Evolutionary conservation across 176 grass and related monocot genomes (phyloP).

Genomic region (Zizania latifolia): DNA sequence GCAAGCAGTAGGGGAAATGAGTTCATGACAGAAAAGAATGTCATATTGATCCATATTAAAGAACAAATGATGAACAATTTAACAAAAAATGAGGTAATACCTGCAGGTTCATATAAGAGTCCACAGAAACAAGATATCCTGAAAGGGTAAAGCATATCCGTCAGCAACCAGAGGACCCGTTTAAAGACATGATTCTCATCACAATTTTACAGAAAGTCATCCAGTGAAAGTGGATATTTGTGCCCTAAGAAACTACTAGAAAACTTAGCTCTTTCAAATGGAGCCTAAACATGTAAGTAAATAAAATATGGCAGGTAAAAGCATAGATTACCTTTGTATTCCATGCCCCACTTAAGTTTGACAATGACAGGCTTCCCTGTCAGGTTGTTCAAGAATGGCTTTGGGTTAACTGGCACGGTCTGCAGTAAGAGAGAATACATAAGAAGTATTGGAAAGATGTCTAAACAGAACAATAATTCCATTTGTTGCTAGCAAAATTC

Average conservation of each 20-base stretch:
- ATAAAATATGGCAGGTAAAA: background rate
- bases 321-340: slow-evolving; percentile 76
- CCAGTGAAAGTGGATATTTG: background rate
- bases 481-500: slow-evolving; percentile 7
- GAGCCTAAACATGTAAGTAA: background rate
- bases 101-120: slow-evolving; percentile 96
- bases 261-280: no score
- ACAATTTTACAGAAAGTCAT: background rate
- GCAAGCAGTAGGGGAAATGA: background rate
- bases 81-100: slow-evolving; percentile 25
- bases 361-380: slow-evolving; percentile 87
- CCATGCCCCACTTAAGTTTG: slow-evolving; percentile 98
- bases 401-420: slow-evolving; percentile 92
- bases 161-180: background rate
- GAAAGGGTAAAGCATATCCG: background rate
- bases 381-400: slow-evolving; percentile 93
- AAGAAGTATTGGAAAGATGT: background rate
- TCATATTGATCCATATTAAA: background rate
- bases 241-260: no score
- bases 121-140: slow-evolving; percentile 92
- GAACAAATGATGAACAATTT: background rate
- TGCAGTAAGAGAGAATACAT: slow-evolving; percentile 25
- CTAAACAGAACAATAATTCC: background rate
- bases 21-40: background rate
- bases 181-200: background rate